phyloP scores from a whole-genome alignment of 768 basidiomycete genomes.

The Rhodocollybia butyracea region DNA sequence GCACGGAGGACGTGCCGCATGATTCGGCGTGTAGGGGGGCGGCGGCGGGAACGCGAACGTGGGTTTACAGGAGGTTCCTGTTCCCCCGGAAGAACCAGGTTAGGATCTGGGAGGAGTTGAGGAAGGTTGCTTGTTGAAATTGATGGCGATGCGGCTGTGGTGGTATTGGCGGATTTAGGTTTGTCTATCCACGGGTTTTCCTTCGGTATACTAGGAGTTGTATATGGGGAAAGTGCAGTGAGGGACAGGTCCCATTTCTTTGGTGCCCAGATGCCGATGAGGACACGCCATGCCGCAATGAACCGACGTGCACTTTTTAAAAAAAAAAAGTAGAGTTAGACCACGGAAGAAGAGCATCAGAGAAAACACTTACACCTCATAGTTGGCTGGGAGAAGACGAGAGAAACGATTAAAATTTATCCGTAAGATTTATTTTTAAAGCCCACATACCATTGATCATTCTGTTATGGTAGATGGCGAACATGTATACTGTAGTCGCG shows the following conservation, averaged over 20 bases:
- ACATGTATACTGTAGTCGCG: slow-evolving; percentile 63
- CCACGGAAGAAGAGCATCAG: slow-evolving; percentile 6
- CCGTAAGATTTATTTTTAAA: neutral
- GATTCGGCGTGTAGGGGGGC: slow-evolving; percentile 77
- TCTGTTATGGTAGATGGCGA: slow-evolving; percentile 82
- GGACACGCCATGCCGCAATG: slow-evolving; percentile 92
- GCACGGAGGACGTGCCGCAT: slow-evolving; percentile 87
- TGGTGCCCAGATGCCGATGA: slow-evolving; percentile 93
- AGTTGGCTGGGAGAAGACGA: slow-evolving; percentile 49
- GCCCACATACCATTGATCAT: slow-evolving; percentile 76
- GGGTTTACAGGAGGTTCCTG: slow-evolving; percentile 39
- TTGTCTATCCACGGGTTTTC: slow-evolving; percentile 71
- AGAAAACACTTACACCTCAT: slow-evolving; percentile 60
- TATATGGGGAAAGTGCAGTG: slow-evolving; percentile 71
- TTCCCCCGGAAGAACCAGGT: slow-evolving; percentile 18
- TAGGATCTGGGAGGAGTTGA: slow-evolving; percentile 15
- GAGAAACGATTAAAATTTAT: slow-evolving; percentile 5
- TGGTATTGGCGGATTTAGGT: slow-evolving; percentile 30
- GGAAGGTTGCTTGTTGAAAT: slow-evolving; percentile 16
- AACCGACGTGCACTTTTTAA: slow-evolving; percentile 79
- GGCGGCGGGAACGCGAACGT: slow-evolving; percentile 27
- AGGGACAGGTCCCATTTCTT: slow-evolving; percentile 78
- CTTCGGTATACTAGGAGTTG: slow-evolving; percentile 54
- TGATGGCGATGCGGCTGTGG: slow-evolving; percentile 14
- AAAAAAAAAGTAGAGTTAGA: neutral